Evolutionary conservation across 75 land plant species (phyloP).

Genomic region (Cupressus sempervirens): DNA sequence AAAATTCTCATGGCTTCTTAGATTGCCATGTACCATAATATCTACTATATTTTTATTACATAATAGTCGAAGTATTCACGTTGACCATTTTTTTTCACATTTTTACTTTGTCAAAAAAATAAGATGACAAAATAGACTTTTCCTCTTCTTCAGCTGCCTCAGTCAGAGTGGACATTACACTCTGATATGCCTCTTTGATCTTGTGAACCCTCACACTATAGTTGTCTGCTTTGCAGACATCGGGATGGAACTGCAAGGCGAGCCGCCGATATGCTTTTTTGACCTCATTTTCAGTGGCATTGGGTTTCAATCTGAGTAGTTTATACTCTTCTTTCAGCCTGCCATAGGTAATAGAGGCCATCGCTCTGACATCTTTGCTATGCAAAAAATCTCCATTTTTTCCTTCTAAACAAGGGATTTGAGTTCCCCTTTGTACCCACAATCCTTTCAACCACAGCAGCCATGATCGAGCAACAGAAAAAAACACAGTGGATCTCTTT

Average conservation of each 20-base stretch:
- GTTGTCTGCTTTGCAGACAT: slow-evolving; percentile 68
- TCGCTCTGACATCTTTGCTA: slow-evolving; percentile 8
- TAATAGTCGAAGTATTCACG: no score
- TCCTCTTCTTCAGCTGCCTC: no score
- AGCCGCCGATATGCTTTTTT: slow-evolving; percentile 65
- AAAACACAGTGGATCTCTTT: no score
- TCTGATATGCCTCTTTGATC: slow-evolving; percentile 66
- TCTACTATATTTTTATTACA: no score
- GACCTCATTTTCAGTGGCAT: slow-evolving; percentile 67
- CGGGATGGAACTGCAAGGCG: slow-evolving; percentile 83
- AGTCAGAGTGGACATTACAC: no score
- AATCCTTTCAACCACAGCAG: not conserved
- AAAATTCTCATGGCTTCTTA: no score
- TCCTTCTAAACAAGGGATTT: not conserved
- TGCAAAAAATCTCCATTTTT: not conserved
- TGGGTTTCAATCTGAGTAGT: slow-evolving; percentile 48
- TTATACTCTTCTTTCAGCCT: slow-evolving; percentile 40
- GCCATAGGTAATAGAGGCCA: slow-evolving; percentile 14
- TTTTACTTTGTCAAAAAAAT: no score
- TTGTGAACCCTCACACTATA: slow-evolving; percentile 49
- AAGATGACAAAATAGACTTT: no score
- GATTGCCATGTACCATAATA: no score
- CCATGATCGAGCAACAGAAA: not conserved
- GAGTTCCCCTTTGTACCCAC: not conserved
- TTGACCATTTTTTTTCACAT: no score